These are phyloP conservation scores for Ceratocystis destructans DNA, from an alignment of 2,329 filamentous ascomycete genomes.

Conservation along the genomic window DNA sequence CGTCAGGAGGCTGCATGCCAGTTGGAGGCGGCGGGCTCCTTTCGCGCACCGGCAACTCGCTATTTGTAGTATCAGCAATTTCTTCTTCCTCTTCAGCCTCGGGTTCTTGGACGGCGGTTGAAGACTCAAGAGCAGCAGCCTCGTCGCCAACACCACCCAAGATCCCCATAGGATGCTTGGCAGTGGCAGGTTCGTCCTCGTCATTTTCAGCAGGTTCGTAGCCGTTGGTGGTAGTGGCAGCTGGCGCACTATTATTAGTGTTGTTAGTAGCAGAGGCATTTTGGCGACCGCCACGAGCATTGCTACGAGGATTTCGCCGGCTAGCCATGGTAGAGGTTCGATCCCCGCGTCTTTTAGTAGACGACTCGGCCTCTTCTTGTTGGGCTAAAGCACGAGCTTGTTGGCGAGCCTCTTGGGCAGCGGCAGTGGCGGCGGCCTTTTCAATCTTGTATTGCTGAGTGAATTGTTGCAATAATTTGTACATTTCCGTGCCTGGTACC, in stretches of 20 bases:
- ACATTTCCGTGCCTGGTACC: constrained; percentile 32
- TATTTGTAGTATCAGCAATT: constrained; percentile 1
- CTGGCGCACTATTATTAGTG: constrained; percentile 17
- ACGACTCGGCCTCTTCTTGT: constrained; percentile 11
- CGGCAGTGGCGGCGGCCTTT: constrained; percentile 24
- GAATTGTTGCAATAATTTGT: constrained; percentile 26
- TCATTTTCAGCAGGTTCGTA: constrained; percentile 20
- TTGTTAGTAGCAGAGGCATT: constrained; percentile 22
- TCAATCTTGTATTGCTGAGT: constrained; percentile 27
- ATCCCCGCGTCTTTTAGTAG: constrained; percentile 17
- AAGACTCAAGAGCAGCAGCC: constrained; percentile 16
- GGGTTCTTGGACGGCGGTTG: constrained; percentile 17
- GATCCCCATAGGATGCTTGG: constrained; percentile 25
- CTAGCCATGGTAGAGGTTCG: constrained; percentile 24
- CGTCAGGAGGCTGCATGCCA: constrained; percentile 35
- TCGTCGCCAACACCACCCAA: constrained; percentile 23
- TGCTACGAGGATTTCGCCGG: constrained; percentile 32
- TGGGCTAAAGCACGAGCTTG: constrained; percentile 14
- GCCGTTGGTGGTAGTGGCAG: constrained; percentile 11
- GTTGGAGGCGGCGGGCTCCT: constrained; percentile 30
- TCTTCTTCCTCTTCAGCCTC: constrained; percentile 17
- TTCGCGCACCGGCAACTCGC: constrained; percentile 26
- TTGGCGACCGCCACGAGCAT: constrained; percentile 20
- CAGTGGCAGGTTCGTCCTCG: constrained; percentile 16
- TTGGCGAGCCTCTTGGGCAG: constrained; percentile 18